Conservation (phyloP, 1,284 basidiomycete species). For the Veloporphyrellus conicus region DNA sequence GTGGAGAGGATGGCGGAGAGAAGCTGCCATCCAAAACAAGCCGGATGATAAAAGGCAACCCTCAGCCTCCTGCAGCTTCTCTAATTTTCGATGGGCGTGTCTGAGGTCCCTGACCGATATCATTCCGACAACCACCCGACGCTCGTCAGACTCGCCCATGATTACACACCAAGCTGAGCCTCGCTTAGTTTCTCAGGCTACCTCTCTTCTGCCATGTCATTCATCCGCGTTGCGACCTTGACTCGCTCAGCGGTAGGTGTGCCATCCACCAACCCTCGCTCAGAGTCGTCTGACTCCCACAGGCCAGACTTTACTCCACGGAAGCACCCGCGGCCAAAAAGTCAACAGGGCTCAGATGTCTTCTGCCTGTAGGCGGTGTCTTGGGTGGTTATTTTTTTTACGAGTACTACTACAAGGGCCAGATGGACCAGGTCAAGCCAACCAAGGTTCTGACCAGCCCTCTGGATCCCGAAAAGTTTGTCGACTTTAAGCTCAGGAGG, state of each 20-base stretch:
- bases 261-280: too few relatives aligned
- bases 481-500: constrained; percentile 79
- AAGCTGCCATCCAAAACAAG: constrained; percentile 14
- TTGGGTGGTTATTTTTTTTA: constrained; percentile 18
- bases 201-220: constrained; percentile 39
- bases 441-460: constrained; percentile 57
- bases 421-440: constrained; percentile 33
- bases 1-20: constrained; percentile 15
- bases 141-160: too few relatives aligned
- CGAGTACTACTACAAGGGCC: constrained; percentile 20
- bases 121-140: not conserved
- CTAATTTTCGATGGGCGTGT: constrained; percentile 21
- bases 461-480: constrained; percentile 68
- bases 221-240: constrained; percentile 39
- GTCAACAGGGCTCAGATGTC: constrained; percentile 36
- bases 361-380: constrained; percentile 40
- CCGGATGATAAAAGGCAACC: constrained; percentile 16
- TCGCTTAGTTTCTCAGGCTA: constrained; percentile 22
- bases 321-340: constrained; percentile 41
- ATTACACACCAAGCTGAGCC: not conserved
- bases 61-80: constrained; percentile 8
- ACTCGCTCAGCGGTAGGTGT: constrained; percentile 40
- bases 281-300: not conserved
- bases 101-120: constrained; percentile 22
- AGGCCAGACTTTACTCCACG: constrained; percentile 44